phyloP scores from a whole-genome alignment of 116 monocot genomes.

The Posidonia oceanica region DNA sequence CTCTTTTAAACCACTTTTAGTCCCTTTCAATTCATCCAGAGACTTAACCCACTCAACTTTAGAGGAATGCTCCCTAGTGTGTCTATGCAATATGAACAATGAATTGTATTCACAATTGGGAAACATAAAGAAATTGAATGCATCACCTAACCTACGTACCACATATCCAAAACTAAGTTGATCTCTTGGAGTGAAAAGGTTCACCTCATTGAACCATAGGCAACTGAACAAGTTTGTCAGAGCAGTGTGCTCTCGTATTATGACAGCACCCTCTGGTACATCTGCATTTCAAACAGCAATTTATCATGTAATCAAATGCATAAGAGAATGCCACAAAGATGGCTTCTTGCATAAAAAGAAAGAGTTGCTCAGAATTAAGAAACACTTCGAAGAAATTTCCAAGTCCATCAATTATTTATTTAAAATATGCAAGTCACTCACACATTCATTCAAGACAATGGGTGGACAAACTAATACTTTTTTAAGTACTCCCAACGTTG shows the following conservation, averaged over 20 bases:
- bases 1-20: constrained; percentile 50
- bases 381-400: too few relatives aligned
- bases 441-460: too few relatives aligned
- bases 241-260: constrained; percentile 86
- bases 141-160: constrained; percentile 53
- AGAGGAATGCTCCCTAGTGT: constrained; percentile 91
- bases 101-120: constrained; percentile 99
- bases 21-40: constrained; percentile 55
- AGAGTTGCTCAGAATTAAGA: too few relatives aligned
- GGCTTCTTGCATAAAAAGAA: too few relatives aligned
- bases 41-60: constrained; percentile 89
- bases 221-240: constrained; percentile 87
- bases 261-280: constrained; percentile 93
- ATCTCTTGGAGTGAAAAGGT: constrained; percentile 91
- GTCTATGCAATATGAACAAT: constrained; percentile 66
- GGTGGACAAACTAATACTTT: too few relatives aligned
- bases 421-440: too few relatives aligned
- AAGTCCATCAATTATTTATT: too few relatives aligned
- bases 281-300: constrained; percentile 32
- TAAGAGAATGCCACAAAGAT: too few relatives aligned
- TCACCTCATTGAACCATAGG: constrained; percentile 99
- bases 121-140: constrained; percentile 87
- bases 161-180: constrained; percentile 94
- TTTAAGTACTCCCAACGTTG: too few relatives aligned
- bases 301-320: neutral